phyloP scores from a whole-genome alignment of 345 rosid genomes.

The Syzygium aromaticum region DNA sequence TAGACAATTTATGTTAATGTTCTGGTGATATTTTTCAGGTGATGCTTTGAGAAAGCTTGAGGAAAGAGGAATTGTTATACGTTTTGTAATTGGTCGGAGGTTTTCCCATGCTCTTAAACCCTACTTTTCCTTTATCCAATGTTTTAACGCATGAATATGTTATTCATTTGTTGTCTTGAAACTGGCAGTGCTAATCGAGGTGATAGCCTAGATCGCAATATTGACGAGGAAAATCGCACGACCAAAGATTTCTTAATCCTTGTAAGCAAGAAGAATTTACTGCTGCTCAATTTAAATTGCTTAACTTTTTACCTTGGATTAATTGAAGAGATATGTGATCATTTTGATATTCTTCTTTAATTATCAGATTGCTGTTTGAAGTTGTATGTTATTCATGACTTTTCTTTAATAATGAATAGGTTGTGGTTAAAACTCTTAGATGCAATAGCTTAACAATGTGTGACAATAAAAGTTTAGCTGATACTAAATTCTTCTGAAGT shows the following conservation, averaged over 20 bases:
- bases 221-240: conserved; percentile 55
- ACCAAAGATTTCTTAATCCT: conserved; percentile 84
- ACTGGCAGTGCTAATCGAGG: conserved; percentile 85
- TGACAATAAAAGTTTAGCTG: not conserved
- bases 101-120: conserved; percentile 15
- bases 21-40: conserved; percentile 26
- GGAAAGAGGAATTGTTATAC: conserved; percentile 82
- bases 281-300: not conserved
- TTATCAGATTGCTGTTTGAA: not conserved
- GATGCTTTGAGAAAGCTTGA: conserved; percentile 78
- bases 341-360: not conserved
- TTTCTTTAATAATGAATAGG: not conserved
- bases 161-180: conserved; percentile 5
- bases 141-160: not conserved
- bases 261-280: conserved; percentile 37
- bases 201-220: conserved; percentile 87
- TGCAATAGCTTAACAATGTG: not conserved
- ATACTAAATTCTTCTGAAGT: not conserved
- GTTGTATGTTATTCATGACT: not conserved
- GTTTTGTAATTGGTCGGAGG: conserved; percentile 98
- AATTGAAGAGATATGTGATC: not conserved
- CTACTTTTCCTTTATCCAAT: not conserved
- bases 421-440: not conserved
- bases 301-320: not conserved
- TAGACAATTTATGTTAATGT: not conserved